phyloP scores from a whole-genome alignment of 1,284 basidiomycete genomes.

The Pseudozyma tsukubaensis region DNA sequence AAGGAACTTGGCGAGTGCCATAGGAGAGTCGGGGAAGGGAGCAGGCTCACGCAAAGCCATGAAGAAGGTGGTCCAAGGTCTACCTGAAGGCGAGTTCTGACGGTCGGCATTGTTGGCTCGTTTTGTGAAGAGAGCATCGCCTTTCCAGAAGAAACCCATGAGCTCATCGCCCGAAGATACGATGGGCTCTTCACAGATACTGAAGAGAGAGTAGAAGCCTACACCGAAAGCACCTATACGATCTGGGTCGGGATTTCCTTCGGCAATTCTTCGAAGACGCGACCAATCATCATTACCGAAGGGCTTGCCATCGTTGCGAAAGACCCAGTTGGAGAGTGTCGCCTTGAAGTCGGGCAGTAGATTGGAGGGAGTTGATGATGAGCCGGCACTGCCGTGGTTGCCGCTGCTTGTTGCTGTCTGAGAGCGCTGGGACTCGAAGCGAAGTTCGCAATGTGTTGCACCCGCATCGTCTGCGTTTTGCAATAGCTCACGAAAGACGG shows the following conservation, averaged over 20 bases:
- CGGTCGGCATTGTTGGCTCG: conserved; percentile 50
- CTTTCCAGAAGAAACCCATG: conserved; percentile 97
- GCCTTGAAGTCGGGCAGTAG: conserved; percentile 67
- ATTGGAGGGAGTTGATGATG: conserved; percentile 6
- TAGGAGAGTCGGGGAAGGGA: conserved; percentile 81
- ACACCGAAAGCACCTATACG: conserved; percentile 72
- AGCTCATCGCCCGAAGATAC: conserved; percentile 84
- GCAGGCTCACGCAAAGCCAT: conserved; percentile 87
- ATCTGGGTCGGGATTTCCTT: conserved; percentile 73
- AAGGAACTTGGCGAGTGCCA: conserved; percentile 90
- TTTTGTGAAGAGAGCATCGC: conserved; percentile 63
- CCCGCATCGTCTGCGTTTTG: conserved; percentile 96
- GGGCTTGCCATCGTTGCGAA: conserved; percentile 83
- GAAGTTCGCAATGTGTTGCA: conserved; percentile 71
- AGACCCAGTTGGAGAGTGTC: conserved; percentile 71
- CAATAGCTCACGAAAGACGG: conserved; percentile 88
- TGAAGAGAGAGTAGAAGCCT: conserved; percentile 73
- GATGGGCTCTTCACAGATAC: conserved; percentile 82
- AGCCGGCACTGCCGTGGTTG: conserved; percentile 2
- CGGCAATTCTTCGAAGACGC: conserved; percentile 68
- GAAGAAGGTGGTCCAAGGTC: conserved; percentile 87
- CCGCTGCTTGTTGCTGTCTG: conserved; percentile 8
- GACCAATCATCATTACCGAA: conserved; percentile 67
- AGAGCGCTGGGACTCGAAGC: conserved; percentile 57
- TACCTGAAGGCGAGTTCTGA: conserved; percentile 49